A percentile compares a stretch with the other conserved stretches of the same genome.
phyloP scores from a whole-genome alignment of 179 eudicot species.

The Silene coronaria region DNA sequence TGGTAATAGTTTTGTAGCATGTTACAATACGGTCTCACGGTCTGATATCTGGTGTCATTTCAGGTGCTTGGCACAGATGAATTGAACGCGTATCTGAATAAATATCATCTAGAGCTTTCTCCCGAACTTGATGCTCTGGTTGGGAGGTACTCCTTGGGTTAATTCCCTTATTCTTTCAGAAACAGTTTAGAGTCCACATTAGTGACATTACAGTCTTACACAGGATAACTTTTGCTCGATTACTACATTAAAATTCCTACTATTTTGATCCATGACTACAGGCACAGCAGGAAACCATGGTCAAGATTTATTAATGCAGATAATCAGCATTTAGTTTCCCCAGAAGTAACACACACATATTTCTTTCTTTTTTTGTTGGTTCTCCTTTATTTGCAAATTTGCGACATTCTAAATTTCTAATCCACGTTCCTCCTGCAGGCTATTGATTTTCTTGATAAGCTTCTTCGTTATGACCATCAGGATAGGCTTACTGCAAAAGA shows the following conservation, averaged over 20 bases:
- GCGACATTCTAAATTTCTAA: not conserved
- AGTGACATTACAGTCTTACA: not conserved
- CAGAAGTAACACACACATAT: slow-evolving; percentile 48
- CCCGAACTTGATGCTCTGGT: slow-evolving; percentile 91
- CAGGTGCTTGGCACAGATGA: slow-evolving; percentile 93
- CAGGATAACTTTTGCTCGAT: not conserved
- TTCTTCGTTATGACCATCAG: slow-evolving; percentile 95
- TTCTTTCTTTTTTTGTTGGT: not conserved
- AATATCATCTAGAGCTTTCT: slow-evolving; percentile 72
- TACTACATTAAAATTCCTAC: not conserved
- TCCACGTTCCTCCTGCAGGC: slow-evolving; percentile 42
- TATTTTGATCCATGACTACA: slow-evolving; percentile 26
- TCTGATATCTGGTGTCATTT: slow-evolving; percentile 18
- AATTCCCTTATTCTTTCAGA: not conserved
- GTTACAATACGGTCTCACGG: not conserved
- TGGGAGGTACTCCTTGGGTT: slow-evolving; percentile 53
- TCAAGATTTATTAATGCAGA: slow-evolving; percentile 78
- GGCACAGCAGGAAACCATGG: slow-evolving; percentile 98
- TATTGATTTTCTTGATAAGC: slow-evolving; percentile 89
- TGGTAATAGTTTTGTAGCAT: not conserved
- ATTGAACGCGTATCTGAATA: slow-evolving; percentile 70
- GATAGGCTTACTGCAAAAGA: slow-evolving; percentile 93
- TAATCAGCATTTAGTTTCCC: slow-evolving; percentile 88
- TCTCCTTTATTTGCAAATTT: not conserved
- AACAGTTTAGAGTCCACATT: not conserved